Base-by-base conservation (phyloP, 2,329 filamentous ascomycete species). In the Fonsecaea multimorphosa region DNA sequence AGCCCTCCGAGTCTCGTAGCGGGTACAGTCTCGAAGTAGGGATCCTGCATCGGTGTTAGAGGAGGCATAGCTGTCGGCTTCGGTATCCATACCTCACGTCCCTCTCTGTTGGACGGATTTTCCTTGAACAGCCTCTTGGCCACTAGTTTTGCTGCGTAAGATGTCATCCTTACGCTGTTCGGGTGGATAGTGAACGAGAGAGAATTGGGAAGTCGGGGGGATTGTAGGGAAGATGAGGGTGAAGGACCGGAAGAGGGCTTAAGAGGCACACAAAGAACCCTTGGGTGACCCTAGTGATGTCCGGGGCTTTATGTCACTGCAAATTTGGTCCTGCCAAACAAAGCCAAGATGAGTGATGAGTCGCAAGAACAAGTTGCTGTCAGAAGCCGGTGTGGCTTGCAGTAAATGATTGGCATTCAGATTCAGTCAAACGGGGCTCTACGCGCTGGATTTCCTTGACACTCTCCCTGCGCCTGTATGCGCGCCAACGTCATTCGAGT, bases 11-110 rank as follows among this genome's bases (percentile, higher is more conserved):
- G 60, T 68, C 87, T 85, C 8, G 90, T 91, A 49, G 93, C 89
- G 24, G 89, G 88, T 38, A 97, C 88, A 71, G 88, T 84, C 77
- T 96, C 92, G 73, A 93, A 96, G 80, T 93, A 97, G 5, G 93
- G 93, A 76, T 98, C 93, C 91, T 97, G 73, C 58, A 19, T 58
- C 51, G 32, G 58, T 38, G 52, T 38, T 55, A 66, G 63, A 55
- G 66, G 32, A 24, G 36, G n/a, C 27, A 31, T 36, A 14, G 58
- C 16, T 29, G 11, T 44, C 16, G 27, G 16, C 9, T 11, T 19
- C 12, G 52, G 16, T 29, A 36, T 46, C 49, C 77, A 67, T 78
- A 86, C 85, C 75, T 84, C 84, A 71, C 80, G 80, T 63, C 86
- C 86, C 69, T 86, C 86, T 68, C 86, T 86, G 73, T 88, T 88